Conservation (phyloP, 331 rosid genomes). For the Quercus tomentella region DNA sequence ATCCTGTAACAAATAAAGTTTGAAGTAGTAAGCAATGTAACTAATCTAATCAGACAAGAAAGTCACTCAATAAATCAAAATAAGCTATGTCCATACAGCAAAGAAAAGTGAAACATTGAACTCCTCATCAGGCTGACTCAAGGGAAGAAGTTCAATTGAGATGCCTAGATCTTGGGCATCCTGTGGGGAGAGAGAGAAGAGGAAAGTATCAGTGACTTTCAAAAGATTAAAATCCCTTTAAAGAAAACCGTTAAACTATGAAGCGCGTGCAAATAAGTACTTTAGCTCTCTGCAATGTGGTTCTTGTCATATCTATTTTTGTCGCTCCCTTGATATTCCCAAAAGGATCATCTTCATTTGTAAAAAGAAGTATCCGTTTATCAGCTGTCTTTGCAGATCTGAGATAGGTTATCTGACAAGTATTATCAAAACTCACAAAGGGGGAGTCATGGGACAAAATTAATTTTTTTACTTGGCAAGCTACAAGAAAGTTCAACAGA, state of each 20-base stretch:
- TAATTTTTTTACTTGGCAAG: not conserved
- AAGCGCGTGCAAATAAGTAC: slow-evolving; percentile 44
- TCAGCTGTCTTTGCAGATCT: slow-evolving; percentile 74
- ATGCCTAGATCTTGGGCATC: slow-evolving; percentile 94
- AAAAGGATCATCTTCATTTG: slow-evolving; percentile 96
- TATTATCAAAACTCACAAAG: slow-evolving; percentile 1
- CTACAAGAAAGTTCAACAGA: not conserved
- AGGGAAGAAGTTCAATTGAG: slow-evolving; percentile 82
- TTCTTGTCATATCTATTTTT: slow-evolving; percentile 79
- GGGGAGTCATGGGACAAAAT: not conserved
- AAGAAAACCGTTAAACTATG: not conserved
- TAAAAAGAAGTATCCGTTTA: slow-evolving; percentile 84
- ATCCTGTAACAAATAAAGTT: slow-evolving; percentile 45
- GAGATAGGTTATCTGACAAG: slow-evolving; percentile 23
- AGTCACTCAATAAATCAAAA: not conserved
- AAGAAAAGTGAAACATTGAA: slow-evolving; percentile 68
- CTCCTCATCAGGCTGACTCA: slow-evolving; percentile 48
- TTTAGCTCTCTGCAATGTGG: slow-evolving; percentile 84
- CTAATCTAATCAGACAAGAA: slow-evolving; percentile 9
- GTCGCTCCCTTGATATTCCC: slow-evolving; percentile 58
- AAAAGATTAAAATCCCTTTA: slow-evolving; percentile 5
- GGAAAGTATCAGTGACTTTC: slow-evolving; percentile 9
- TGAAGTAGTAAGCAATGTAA: slow-evolving; percentile 11
- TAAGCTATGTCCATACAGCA: slow-evolving; percentile 55
- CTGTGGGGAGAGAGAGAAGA: slow-evolving; percentile 23